Percentiles rank a stretch among this genome's conserved stretches.
These are phyloP conservation scores for Cucumis cinereus DNA, from an alignment of 306 rosid species.

Conservation along the genomic window DNA sequence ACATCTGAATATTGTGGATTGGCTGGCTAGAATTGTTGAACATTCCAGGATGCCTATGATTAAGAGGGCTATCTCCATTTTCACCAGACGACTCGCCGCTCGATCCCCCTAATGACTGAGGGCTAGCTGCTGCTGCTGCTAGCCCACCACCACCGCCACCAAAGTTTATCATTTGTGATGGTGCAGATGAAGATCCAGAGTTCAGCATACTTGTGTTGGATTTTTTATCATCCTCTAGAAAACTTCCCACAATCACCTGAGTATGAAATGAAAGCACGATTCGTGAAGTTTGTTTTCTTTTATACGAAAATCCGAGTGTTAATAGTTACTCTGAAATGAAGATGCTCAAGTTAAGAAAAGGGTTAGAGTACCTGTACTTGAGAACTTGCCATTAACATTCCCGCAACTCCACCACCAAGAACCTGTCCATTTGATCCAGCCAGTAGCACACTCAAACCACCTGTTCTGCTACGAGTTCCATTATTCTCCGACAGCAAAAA, in stretches of 20 bases:
- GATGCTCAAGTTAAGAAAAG: neutral
- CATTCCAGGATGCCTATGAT: slow-evolving; percentile 34
- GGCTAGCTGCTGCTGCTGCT: slow-evolving; percentile 42
- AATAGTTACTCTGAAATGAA: neutral
- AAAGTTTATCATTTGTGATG: slow-evolving; percentile 46
- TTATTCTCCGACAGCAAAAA: slow-evolving; percentile 26
- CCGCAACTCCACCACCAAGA: slow-evolving; percentile 68
- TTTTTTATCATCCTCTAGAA: slow-evolving; percentile 42
- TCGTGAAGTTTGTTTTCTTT: neutral
- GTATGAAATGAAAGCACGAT: neutral
- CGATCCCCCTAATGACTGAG: slow-evolving; percentile 49
- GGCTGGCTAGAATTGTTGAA: slow-evolving; percentile 34
- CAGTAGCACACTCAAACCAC: slow-evolving; percentile 38
- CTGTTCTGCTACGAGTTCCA: slow-evolving; percentile 26
- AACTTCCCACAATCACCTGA: slow-evolving; percentile 71
- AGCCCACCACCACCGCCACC: slow-evolving; percentile 16
- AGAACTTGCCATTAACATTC: slow-evolving; percentile 54
- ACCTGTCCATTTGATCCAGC: slow-evolving; percentile 54
- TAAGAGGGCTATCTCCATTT: slow-evolving; percentile 39
- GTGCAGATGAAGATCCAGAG: slow-evolving; percentile 32
- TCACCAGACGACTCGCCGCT: slow-evolving; percentile 63
- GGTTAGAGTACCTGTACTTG: slow-evolving; percentile 44
- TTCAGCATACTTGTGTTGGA: slow-evolving; percentile 26
- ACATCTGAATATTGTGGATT: slow-evolving; percentile 33
- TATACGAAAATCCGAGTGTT: neutral